Percentiles rank a stretch among this genome's conserved stretches.
Evolutionary conservation across 2,329 filamentous ascomycete species (phyloP).

Genomic region (Beauveria sp.): DNA sequence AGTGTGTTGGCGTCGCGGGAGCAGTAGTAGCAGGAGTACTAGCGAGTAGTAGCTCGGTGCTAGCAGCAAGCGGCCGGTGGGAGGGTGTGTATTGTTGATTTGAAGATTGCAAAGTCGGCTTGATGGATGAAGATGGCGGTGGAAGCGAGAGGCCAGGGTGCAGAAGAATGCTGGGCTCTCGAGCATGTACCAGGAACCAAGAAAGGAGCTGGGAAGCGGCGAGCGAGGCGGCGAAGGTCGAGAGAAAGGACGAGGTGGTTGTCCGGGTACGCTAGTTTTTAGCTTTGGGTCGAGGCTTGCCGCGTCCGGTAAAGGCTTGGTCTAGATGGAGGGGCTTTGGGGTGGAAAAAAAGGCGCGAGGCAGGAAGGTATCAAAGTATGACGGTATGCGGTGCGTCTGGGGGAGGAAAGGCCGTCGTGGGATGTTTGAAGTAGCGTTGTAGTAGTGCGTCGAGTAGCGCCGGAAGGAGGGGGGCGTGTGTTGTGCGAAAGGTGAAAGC

Average conservation of each 20-base stretch:
- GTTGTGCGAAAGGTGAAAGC: neutral
- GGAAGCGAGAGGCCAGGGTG: neutral
- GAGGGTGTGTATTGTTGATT: neutral
- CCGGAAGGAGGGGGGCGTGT: slow-evolving; percentile 4
- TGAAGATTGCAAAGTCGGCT: neutral
- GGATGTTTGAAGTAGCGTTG: neutral
- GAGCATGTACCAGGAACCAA: neutral
- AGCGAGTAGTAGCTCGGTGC: neutral
- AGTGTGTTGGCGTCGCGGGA: slow-evolving; percentile 1
- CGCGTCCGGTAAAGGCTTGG: slow-evolving; percentile 11
- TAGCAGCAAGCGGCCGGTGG: neutral
- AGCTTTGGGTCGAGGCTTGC: slow-evolving; percentile 11
- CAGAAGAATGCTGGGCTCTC: neutral
- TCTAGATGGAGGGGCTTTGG: neutral
- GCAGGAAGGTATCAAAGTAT: neutral
- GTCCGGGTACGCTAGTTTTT: slow-evolving; percentile 9
- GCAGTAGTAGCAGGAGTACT: neutral
- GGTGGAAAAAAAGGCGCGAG: neutral
- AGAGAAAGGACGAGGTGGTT: neutral
- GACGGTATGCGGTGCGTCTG: slow-evolving; percentile 1
- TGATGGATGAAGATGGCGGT: neutral
- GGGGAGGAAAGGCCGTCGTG: neutral
- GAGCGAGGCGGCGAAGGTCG: neutral
- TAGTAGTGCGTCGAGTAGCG: slow-evolving; percentile 1
- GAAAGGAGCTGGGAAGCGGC: neutral